Percentiles rank a stretch among this genome's conserved stretches.
These are phyloP conservation scores for Brettanomyces sp. DNA, from an alignment of 805 yeast genomes.

Conservation along the genomic window DNA sequence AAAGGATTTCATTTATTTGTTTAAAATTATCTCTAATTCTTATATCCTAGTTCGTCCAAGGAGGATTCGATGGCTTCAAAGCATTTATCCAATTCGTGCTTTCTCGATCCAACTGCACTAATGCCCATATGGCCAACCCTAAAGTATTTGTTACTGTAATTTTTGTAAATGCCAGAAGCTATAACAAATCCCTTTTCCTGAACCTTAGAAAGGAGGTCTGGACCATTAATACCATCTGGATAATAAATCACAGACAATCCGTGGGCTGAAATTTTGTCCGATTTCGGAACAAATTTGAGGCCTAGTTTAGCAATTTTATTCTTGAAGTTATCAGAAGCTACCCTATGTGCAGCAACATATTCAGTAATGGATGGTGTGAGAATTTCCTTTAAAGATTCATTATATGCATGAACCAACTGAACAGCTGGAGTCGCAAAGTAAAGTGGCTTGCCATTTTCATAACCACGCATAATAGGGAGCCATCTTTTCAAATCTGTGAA, in stretches of 20 bases:
- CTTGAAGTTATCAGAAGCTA: constrained; percentile 61
- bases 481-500: constrained; percentile 73
- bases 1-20: no score
- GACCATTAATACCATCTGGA: constrained; percentile 65
- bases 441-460: constrained; percentile 69
- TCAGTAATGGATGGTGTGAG: constrained; percentile 39
- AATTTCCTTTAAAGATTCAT: constrained; percentile 66
- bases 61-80: constrained; percentile 37
- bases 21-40: constrained; percentile 20
- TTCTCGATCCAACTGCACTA: constrained; percentile 47
- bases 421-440: constrained; percentile 98
- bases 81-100: constrained; percentile 45
- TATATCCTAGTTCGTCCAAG: constrained; percentile 30
- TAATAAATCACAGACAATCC: constrained; percentile 81
- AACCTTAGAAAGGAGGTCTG: constrained; percentile 50
- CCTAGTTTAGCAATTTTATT: constrained; percentile 47
- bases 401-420: constrained; percentile 74
- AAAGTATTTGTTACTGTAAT: constrained; percentile 71
- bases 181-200: constrained; percentile 61
- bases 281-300: constrained; percentile 55
- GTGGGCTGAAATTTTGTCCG: constrained; percentile 60
- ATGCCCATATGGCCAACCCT: constrained; percentile 97
- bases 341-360: constrained; percentile 55
- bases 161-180: constrained; percentile 87
- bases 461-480: constrained; percentile 82